Evolutionary conservation across 257 asterid species (phyloP).

Genomic region (Cinchona pubescens): DNA sequence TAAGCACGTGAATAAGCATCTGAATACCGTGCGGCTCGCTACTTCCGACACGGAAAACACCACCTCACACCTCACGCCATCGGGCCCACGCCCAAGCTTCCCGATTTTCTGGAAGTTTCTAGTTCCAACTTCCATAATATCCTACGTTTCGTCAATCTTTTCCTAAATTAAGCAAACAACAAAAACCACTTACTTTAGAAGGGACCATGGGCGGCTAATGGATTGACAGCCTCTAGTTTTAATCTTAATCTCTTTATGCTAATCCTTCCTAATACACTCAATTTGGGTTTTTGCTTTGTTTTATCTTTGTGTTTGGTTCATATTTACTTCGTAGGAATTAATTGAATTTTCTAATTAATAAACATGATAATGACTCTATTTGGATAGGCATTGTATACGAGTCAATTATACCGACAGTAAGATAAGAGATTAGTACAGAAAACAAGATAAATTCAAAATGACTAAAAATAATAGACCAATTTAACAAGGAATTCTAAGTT

Average conservation of each 20-base stretch:
- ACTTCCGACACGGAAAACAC: conserved; percentile 32
- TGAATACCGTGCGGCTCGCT: conserved; percentile 26
- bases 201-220: conserved; percentile 19
- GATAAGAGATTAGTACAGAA: too few species aligned
- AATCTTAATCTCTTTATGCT: neutral
- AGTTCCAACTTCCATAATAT: neutral
- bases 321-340: too few species aligned
- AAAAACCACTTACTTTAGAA: neutral
- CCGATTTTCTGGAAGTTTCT: conserved; percentile 38
- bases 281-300: neutral
- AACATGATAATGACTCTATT: too few species aligned
- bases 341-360: too few species aligned
- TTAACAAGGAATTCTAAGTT: too few species aligned
- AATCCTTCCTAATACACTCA: conserved; percentile 12
- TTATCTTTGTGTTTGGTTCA: too few species aligned
- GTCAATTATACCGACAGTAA: too few species aligned
- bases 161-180: neutral
- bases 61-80: neutral
- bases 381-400: too few species aligned
- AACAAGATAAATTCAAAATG: too few species aligned
- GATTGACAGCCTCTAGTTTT: conserved; percentile 13
- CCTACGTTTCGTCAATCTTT: neutral
- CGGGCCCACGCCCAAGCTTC: conserved; percentile 21
- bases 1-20: conserved; percentile 22
- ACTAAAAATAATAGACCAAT: too few species aligned